A percentile compares a stretch with the other conserved stretches of the same genome.
Evolutionary conservation across 306 rosid species (phyloP).

Genomic region (Abrus precatorius): DNA sequence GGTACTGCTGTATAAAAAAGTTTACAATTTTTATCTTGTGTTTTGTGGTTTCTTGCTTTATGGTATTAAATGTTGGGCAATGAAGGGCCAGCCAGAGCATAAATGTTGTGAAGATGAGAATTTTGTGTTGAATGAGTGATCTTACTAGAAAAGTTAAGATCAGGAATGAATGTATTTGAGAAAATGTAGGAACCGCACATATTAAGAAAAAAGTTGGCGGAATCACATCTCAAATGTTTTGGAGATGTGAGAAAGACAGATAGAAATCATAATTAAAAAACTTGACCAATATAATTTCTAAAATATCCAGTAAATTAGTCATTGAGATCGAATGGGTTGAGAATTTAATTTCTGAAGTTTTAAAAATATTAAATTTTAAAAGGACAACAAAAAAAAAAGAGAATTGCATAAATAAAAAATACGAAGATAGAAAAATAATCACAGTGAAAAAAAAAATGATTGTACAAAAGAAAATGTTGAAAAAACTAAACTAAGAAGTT

Average conservation of each 20-base stretch:
- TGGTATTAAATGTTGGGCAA: not conserved
- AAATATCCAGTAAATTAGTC: too few species aligned
- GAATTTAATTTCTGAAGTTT: too few species aligned
- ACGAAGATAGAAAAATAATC: too few species aligned
- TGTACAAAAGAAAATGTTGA: too few species aligned
- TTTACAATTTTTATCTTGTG: constrained; percentile 19
- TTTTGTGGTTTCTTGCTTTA: not conserved
- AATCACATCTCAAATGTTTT: not conserved
- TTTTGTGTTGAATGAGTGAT: not conserved
- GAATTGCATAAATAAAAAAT: too few species aligned
- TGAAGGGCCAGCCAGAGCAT: constrained; percentile 1
- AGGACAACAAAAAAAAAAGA: too few species aligned
- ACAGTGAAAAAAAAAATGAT: too few species aligned
- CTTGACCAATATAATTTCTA: not conserved
- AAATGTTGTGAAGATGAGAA: not conserved
- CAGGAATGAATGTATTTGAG: constrained; percentile 3
- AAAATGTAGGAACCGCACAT: not conserved
- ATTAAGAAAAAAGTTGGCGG: not conserved
- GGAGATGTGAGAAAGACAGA: constrained; percentile 4
- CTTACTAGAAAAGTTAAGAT: not conserved
- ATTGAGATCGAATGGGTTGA: too few species aligned
- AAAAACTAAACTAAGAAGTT: too few species aligned
- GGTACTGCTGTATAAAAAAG: constrained; percentile 56
- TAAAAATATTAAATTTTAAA: too few species aligned
- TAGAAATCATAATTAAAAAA: not conserved